Base-by-base conservation (phyloP, 148 eudicot species). In the Hydrangea macrophylla region DNA sequence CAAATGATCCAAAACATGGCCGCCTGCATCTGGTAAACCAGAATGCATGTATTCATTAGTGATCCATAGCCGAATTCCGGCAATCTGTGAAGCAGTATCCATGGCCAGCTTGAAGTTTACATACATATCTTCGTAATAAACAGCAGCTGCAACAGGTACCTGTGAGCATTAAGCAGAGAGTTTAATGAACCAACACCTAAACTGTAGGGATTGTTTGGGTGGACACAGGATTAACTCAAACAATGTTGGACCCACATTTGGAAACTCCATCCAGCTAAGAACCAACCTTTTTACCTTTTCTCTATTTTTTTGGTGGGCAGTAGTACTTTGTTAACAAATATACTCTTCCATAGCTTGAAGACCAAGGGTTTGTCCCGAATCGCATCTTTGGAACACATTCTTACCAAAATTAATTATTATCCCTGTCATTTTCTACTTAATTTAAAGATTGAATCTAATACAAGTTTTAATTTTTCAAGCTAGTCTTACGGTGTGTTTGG, bases 21-120 rank as follows among this genome's bases (percentile, higher is more conserved):
- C 68, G 2, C 91, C 92, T 6, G 72, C 76, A 26, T 94, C 99
- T 36, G 96, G 77, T 57, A 94, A 73, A 55, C 99, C 97, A 48
- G 99, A 94, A 78, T 94, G 99, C 97, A 87, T 94, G 78, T 86
- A 90, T 73, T 94, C 97, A 36, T 94, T 94, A 0, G 96, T 94
- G 25, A 94, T 76, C 92, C 96, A 94, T 66, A 83, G 71, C 80
- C 97, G 76, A 44, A 94, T 85, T 50, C 92, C 97, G 6, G 80
- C 75, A 18, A 94, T 94, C 55, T 83, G 78, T 60, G 92, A 73
- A 48, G 96, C 90, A 0, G 93, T 88, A 69, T 85, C 89, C 86
- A 66, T 83, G 12, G 83, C 87, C 40, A 90, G 77, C 84, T 87
- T 87, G 69, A 94, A 86, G 84, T 94, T 94, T 23, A 94, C 99